Base-by-base conservation (phyloP, 345 rosid species). In the Citrus sp. region DNA sequence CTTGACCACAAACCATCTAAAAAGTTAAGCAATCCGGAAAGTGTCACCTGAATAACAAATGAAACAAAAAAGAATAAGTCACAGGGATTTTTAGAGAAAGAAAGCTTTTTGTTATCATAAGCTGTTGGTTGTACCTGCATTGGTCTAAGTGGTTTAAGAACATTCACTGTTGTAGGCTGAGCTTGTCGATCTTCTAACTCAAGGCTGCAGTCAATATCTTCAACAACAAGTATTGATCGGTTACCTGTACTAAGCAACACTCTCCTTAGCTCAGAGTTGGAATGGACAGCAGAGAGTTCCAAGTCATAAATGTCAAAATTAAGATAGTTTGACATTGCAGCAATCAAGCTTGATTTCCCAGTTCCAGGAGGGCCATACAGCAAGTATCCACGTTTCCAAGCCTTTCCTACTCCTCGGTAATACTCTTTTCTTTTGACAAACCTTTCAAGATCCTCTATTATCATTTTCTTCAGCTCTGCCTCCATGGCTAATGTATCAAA, bases 311-410 rank as follows among this genome's bases (percentile, higher is more conserved):
- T 5, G 22, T 65, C 67, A 35, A 78, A 78, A 8, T 75, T 82
- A 6, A 70, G 64, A 51, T 78, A 64, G 46, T 82, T 82, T 2
- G 74, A 76, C 85, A 78, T 75, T 6, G 82, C 85, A 8, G 68
- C 82, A 24, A 78, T 76, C 79, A 82, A 56, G 67, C 82, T 74
- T 22, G 85, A 78, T 63, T 78, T 82, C 9, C 85, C 77, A 2
- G 82, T 78, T 3, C 85, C 79, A 0, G 82, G 70, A 30, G 69
- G 82, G 2, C 85, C 82, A 16, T 74, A 78, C 76, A 82, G 69
- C 60, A 78, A 64, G 25, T 82, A 82, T 8, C 79, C 79, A 4
- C 54, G 71, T 76, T 82, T 82, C 82, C 79, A 82, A 27, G 82
- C 82, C 66, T 79, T 82, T 2, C 82, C 82, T 2, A 79, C 77